Percentiles rank a stretch among this genome's conserved stretches.
phyloP scores from a whole-genome alignment of 805 yeast genomes.

The Candida namnaoensis region DNA sequence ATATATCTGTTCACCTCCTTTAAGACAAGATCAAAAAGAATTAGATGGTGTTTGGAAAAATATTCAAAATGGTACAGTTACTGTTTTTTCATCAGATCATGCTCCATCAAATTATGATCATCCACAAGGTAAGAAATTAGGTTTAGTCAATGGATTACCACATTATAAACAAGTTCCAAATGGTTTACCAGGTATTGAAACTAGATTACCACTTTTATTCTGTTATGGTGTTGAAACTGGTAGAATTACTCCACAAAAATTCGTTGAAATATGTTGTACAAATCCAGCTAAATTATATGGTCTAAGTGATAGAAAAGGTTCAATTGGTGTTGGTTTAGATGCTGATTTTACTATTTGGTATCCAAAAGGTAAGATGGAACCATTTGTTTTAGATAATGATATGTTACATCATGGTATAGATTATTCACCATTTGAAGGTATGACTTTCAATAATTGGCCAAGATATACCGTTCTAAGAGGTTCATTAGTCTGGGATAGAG shows the following conservation, averaged over 20 bases:
- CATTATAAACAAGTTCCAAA: conserved; percentile 36
- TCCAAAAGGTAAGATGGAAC: conserved; percentile 23
- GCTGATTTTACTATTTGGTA: conserved; percentile 43
- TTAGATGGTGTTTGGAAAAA: conserved; percentile 36
- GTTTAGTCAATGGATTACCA: conserved; percentile 28
- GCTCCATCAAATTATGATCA: conserved; percentile 35
- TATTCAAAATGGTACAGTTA: conserved; percentile 37
- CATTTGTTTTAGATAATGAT: conserved; percentile 18
- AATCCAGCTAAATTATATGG: conserved; percentile 41
- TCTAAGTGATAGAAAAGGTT: conserved; percentile 29
- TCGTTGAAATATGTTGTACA: conserved; percentile 35
- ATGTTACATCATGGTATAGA: conserved; percentile 29
- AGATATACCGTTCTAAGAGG: conserved; percentile 33
- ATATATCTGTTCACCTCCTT: conserved; percentile 41
- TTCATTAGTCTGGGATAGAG: conserved; percentile 19
- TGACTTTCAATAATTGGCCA: conserved; percentile 37
- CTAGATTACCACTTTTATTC: conserved; percentile 33
- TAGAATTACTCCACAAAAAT: conserved; percentile 29
- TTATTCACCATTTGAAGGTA: conserved; percentile 30
- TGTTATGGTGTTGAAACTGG: conserved; percentile 35
- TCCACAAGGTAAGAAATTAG: conserved; percentile 32
- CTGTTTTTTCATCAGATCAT: conserved; percentile 37
- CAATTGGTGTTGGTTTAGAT: conserved; percentile 35
- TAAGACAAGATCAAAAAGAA: conserved; percentile 29
- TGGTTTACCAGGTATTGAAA: conserved; percentile 41